Conservation (phyloP, 140 eudicot species). For the Stevia rebaudiana region DNA sequence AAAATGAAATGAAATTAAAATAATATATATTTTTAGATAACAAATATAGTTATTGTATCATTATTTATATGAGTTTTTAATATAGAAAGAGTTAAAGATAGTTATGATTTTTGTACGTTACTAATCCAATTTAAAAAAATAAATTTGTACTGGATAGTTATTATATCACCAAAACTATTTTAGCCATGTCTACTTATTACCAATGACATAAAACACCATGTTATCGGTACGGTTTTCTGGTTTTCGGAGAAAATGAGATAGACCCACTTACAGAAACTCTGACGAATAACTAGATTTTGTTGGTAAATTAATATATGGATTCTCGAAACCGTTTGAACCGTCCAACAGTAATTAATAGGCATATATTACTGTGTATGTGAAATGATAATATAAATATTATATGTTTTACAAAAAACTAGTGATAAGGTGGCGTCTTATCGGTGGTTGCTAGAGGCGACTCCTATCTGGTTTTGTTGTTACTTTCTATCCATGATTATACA, state of each 20-base stretch:
- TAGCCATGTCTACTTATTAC: too few species aligned
- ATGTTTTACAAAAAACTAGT: too few species aligned
- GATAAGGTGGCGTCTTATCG: slow-evolving; percentile 34
- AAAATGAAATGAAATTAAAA: too few species aligned
- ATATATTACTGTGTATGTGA: slow-evolving; percentile 14
- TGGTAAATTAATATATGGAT: not conserved
- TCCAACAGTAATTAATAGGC: slow-evolving; percentile 14
- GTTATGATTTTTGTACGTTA: too few species aligned
- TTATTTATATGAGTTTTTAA: too few species aligned
- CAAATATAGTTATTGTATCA: too few species aligned
- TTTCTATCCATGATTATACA: slow-evolving; percentile 4
- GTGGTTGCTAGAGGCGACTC: slow-evolving; percentile 33
- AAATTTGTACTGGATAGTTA: too few species aligned
- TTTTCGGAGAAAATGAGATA: not conserved
- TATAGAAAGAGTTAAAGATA: too few species aligned
- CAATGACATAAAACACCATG: too few species aligned
- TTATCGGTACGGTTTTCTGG: not conserved
- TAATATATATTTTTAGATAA: too few species aligned
- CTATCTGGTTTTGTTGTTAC: slow-evolving; percentile 26
- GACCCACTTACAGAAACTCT: not conserved
- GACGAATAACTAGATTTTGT: not conserved
- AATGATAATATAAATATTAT: not conserved
- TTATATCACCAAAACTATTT: too few species aligned
- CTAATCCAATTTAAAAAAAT: too few species aligned
- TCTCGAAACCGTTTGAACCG: slow-evolving; percentile 25